Base-by-base conservation (phyloP, 2,329 filamentous ascomycete species). In the Chaetothyriales sp. region DNA sequence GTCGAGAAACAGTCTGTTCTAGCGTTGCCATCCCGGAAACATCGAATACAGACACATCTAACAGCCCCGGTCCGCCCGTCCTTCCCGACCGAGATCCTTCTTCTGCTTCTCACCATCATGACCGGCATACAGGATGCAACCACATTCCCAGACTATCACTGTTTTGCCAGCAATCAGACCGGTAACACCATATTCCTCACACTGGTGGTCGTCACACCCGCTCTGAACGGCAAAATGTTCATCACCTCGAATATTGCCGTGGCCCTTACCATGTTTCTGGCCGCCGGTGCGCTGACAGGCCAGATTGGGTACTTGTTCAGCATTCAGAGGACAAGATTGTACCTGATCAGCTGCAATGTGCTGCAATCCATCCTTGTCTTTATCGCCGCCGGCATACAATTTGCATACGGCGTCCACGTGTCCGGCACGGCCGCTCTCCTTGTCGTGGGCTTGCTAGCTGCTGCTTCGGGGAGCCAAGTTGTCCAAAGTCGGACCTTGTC, bases 141-240 rank as follows among this genome's bases (percentile, higher is more conserved):
- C 18, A 74, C 77, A 2, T 82, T 80, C 61, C 76, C 76, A 19
- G 77, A 80, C 61, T 82, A 77, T 63, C 73, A 75, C 64, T 80
- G 77, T 61, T 81, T 82, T 63, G 76, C 77, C 13, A 81, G 77
- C 28, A 82, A 82, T 63, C 78, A 83, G 61, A 83, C 80, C 0
- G 80, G 80, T 53, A 83, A 82, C 65, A 81, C 78, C 1, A 73
- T 82, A 47, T 76, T 83, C 59, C 69, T 82, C 7, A 77, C 76
- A 28, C 68, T 80, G 51, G 66, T 76, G 2, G 49, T 54, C 8
- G 44, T 37, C 59, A 75, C 28, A 73, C 76, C 7, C 61, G 72
- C 37, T 64, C 75, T 53, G 66, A 54, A 73, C 56, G 68, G 70
- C 45, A 67, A 73, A 18, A 66, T 71, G 61, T 79, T 80, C 63